phyloP scores from a whole-genome alignment of 2,329 filamentous ascomycete species.

The Ophiocordyceps camponoti-saundersi region DNA sequence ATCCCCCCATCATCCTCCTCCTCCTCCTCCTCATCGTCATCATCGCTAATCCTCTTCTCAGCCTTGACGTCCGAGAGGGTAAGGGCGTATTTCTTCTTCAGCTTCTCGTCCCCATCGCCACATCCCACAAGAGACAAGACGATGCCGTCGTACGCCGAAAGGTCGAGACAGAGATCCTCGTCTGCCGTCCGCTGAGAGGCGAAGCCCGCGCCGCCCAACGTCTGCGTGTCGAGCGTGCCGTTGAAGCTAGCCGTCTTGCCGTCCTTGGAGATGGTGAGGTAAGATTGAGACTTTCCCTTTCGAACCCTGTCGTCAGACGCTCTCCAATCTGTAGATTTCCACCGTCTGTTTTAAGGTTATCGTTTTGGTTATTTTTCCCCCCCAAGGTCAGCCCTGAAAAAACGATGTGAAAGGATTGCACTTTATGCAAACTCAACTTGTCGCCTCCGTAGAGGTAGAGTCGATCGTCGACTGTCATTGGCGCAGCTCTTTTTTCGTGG shows the following conservation, averaged over 20 bases:
- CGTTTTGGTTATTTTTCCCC: not conserved
- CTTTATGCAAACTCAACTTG: too few relatives aligned
- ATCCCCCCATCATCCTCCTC: too few relatives aligned
- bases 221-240: slow-evolving; percentile 54
- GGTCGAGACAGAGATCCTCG: slow-evolving; percentile 43
- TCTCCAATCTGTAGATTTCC: slow-evolving; percentile 46
- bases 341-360: slow-evolving; percentile 24
- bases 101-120: slow-evolving; percentile 18
- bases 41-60: too few relatives aligned
- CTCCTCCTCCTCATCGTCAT: too few relatives aligned
- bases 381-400: not conserved
- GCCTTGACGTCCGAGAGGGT: slow-evolving; percentile 57
- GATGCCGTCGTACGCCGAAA: slow-evolving; percentile 46
- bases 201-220: slow-evolving; percentile 68
- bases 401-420: not conserved
- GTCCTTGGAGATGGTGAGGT: slow-evolving; percentile 19
- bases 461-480: slow-evolving; percentile 7
- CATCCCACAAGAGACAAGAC: slow-evolving; percentile 26
- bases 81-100: slow-evolving; percentile 56
- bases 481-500: too few relatives aligned
- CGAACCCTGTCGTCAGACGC: slow-evolving; percentile 62
- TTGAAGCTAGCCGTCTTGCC: slow-evolving; percentile 37
- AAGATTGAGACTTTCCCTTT: slow-evolving; percentile 47
- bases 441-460: slow-evolving; percentile 23
- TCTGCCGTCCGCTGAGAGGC: slow-evolving; percentile 54